A percentile compares a stretch with the other conserved stretches of the same genome.
Evolutionary conservation across 805 yeast genomes (phyloP).

Genomic region (Torulaspora indica): DNA sequence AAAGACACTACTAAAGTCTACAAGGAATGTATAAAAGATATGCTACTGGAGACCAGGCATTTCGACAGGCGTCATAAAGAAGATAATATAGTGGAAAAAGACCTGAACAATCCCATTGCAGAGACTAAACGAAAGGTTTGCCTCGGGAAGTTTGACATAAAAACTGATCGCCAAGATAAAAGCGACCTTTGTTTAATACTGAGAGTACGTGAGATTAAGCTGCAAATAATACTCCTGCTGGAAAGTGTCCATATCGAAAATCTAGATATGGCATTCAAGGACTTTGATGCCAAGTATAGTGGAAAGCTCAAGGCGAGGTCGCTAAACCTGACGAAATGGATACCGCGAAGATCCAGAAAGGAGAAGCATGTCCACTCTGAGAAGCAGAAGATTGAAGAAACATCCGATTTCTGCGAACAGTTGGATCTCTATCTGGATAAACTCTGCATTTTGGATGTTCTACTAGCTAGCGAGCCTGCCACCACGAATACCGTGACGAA

Average conservation of each 20-base stretch:
- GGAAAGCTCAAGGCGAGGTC: constrained; percentile 28
- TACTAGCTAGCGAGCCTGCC: constrained; percentile 35
- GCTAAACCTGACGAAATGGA: constrained; percentile 32
- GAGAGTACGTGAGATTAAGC: constrained; percentile 52
- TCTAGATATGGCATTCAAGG: constrained; percentile 34
- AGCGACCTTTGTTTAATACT: constrained; percentile 38
- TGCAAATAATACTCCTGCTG: constrained; percentile 47
- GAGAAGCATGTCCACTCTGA: constrained; percentile 19
- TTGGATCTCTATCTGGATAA: constrained; percentile 49
- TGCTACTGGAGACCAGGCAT: constrained; percentile 36
- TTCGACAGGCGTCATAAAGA: constrained; percentile 42
- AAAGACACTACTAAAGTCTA: constrained; percentile 14
- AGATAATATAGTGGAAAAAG: constrained; percentile 20
- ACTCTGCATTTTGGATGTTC: constrained; percentile 50
- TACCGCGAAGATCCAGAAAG: constrained; percentile 23
- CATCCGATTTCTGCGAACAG: constrained; percentile 29
- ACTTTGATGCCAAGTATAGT: constrained; percentile 31
- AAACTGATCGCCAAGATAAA: constrained; percentile 28
- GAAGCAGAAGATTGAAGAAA: constrained; percentile 12
- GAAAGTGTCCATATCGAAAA: constrained; percentile 41
- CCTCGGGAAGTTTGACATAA: constrained; percentile 14
- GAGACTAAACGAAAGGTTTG: constrained; percentile 22
- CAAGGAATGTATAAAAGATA: constrained; percentile 28
- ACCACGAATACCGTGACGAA: constrained; percentile 8
- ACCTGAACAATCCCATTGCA: constrained; percentile 22